phyloP scores from a whole-genome alignment of 177 flowering plant genomes.

The Vitis hybrid region DNA sequence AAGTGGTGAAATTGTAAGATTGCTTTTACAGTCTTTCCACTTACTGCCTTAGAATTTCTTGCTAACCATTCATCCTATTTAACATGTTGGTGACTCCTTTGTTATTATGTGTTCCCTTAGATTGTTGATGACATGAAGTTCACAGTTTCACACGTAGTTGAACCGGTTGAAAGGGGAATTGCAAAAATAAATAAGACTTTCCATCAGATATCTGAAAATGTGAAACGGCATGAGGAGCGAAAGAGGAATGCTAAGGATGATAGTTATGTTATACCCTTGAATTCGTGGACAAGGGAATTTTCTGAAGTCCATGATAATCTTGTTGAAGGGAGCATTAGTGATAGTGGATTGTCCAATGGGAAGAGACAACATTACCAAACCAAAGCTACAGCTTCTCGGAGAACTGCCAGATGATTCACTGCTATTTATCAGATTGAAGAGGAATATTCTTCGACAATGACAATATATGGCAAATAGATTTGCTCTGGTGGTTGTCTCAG shows the following conservation, averaged over 20 bases:
- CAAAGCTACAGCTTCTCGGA: conserved; percentile 33
- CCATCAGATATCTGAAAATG: conserved; percentile 90
- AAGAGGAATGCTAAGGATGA: conserved; percentile 76
- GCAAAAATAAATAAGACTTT: conserved; percentile 78
- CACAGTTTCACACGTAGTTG: conserved; percentile 94
- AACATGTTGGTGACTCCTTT: neutral
- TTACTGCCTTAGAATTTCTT: conserved; percentile 6
- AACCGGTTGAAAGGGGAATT: conserved; percentile 92
- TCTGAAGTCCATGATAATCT: conserved; percentile 60
- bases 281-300: conserved; percentile 66
- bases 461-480: neutral
- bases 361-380: conserved; percentile 43
- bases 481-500: neutral
- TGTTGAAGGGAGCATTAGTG: conserved; percentile 79
- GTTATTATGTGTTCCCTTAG: conserved; percentile 31
- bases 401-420: conserved; percentile 19
- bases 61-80: neutral
- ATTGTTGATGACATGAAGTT: conserved; percentile 95
- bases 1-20: conserved; percentile 90
- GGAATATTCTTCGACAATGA: neutral
- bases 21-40: neutral
- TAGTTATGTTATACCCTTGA: conserved; percentile 68
- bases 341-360: conserved; percentile 66
- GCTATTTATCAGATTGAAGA: neutral
- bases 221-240: conserved; percentile 60